Evolutionary conservation across 208 protist species (phyloP), one percentile per base, ranked within the genome.

Genomic region (Leishmania tarentolae): DNA sequence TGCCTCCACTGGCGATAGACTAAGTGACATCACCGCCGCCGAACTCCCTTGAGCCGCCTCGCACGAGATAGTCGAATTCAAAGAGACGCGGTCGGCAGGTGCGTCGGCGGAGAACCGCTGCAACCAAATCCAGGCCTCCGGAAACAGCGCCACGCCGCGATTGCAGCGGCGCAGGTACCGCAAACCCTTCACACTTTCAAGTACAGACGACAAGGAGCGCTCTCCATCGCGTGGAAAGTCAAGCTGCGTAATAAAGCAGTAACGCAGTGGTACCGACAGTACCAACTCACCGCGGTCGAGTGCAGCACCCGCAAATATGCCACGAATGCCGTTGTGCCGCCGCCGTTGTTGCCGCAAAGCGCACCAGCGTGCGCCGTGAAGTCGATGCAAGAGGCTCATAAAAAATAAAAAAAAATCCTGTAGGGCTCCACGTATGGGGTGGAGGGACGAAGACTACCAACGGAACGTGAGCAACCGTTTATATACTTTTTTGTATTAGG

Each of bases 1-100:
- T 0, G 94, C 94, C 83, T 96, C 92, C 17, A 95, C 92, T 1
- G 93, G 90, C 3, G 94, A 89, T n/a, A 97, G 69, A 7, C 73
- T 80, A 56, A 97, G 59, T 3, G 90, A 88, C 31, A 91, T 37
- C 3, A 95, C 82, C 8, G 66, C 24, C 47, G 85, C 77, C 4
- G 76, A 17, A 19, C 28, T 66, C 13, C n/a, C 40, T 2, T 28
- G 40, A 17, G 68, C 35, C 3, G 61, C n/a, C 8, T 76, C 70
- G n/a, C 83, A 78, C 8, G 88, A 91, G 21, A 90, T 81, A 42
- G 80, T 83, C 3, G 87, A 80, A 1, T 47, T 87, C 42, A 95
- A 87, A 4, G 86, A 82, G 28, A 93, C 91, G 15, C 76, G 47
- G 37, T 82, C 84, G 28, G 50, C 8, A 40, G 78, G 9, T 11